These are phyloP conservation scores for Malassezia dermatis DNA, from an alignment of 1,284 basidiomycete genomes.

Conservation along the genomic window DNA sequence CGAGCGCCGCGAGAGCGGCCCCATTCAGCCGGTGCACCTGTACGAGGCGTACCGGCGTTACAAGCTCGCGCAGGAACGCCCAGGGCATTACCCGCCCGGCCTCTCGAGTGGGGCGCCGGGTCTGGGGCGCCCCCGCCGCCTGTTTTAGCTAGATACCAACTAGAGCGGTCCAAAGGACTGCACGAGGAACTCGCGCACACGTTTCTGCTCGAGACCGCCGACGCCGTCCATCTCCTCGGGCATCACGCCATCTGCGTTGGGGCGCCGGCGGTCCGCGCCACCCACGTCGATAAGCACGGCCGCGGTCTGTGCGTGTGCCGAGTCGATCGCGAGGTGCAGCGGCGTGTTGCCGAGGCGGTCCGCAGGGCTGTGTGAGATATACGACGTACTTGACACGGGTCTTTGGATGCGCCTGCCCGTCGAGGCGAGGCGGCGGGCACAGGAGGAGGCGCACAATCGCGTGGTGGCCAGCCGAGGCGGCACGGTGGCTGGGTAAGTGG, in stretches of 20 bases:
- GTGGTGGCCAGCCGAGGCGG: conserved; percentile 21
- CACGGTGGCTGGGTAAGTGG: conserved; percentile 20
- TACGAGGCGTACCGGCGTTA: conserved; percentile 76
- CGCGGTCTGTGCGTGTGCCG: conserved; percentile 24
- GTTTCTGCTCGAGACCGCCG: conserved; percentile 23
- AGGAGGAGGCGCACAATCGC: conserved; percentile 22
- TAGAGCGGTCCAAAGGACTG: conserved; percentile 12
- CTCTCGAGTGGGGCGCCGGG: conserved; percentile 28
- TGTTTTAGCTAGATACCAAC: conserved; percentile 25
- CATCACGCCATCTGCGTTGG: conserved; percentile 22
- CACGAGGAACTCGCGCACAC: conserved; percentile 9
- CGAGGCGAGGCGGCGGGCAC: conserved; percentile 18
- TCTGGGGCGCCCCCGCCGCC: conserved; percentile 29
- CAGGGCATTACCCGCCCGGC: conserved; percentile 38
- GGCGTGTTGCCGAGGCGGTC: conserved; percentile 30
- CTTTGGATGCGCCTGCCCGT: conserved; percentile 20
- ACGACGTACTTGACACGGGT: conserved; percentile 28
- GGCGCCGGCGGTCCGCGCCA: conserved; percentile 20
- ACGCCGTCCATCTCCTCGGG: conserved; percentile 27
- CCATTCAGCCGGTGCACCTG: conserved; percentile 72
- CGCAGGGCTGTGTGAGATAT: conserved; percentile 16
- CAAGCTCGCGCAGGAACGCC: conserved; percentile 60
- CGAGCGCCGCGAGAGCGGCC: conserved; percentile 62
- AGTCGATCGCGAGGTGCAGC: conserved; percentile 29
- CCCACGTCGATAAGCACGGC: conserved; percentile 25